Evolutionary conservation across 352 stramenopile genomes (phyloP).

Genomic region (Globisporangium nodosum): DNA sequence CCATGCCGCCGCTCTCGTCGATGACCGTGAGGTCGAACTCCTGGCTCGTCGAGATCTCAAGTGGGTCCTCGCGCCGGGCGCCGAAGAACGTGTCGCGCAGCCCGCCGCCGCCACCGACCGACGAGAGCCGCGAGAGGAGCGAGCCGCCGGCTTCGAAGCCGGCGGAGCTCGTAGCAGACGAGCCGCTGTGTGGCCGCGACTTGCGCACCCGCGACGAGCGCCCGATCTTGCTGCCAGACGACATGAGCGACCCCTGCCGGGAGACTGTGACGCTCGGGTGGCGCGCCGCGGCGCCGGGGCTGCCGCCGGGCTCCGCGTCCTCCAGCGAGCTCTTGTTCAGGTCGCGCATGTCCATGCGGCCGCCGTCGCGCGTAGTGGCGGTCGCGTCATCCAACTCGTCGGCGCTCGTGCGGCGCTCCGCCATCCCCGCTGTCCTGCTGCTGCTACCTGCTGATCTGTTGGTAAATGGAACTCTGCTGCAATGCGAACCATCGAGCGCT

Average conservation of each 20-base stretch:
- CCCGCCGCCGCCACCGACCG: constrained; percentile 17
- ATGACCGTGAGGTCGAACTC: constrained; percentile 77
- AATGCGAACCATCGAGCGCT: no score
- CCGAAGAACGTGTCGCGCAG: constrained; percentile 70
- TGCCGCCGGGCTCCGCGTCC: neutral
- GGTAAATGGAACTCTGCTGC: no score
- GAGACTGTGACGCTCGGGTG: constrained; percentile 8
- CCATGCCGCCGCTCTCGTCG: constrained; percentile 60
- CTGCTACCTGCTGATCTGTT: no score
- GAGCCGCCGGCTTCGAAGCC: constrained; percentile 30
- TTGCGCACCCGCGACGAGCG: constrained; percentile 21
- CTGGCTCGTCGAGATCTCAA: constrained; percentile 57
- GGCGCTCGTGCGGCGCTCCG: neutral
- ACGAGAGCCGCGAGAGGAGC: constrained; percentile 37
- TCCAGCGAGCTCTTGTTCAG: neutral
- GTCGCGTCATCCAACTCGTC: neutral
- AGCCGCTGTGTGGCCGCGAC: constrained; percentile 28
- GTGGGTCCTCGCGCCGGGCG: constrained; percentile 27
- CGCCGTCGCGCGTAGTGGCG: neutral
- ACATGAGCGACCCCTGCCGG: constrained; percentile 10
- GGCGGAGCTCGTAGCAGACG: constrained; percentile 17
- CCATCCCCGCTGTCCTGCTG: neutral
- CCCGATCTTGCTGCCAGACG: constrained; percentile 1
- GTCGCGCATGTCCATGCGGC: constrained; percentile 6
- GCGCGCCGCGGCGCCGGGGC: neutral